Evolutionary conservation across 768 basidiomycete genomes (phyloP), one percentile per base, ranked within the genome.

Genomic region (Suillus discolor): DNA sequence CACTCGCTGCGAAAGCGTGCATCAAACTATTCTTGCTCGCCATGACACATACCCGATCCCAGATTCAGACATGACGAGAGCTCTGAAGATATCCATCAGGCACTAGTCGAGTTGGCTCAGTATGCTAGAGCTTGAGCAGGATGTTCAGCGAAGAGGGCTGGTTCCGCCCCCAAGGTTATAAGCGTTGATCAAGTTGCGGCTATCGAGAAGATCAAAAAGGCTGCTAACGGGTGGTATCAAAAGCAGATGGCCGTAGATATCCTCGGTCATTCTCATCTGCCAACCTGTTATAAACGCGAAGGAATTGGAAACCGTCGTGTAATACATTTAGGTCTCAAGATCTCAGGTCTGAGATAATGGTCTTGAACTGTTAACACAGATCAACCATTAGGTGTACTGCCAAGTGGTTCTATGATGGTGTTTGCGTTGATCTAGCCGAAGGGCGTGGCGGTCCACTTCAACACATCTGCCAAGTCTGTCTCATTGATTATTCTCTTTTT

Each of bases 201-300:
- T 4, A 82, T 81, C 0, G 80, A 79, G 67, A 86, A 83, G 67
- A 72, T 87, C 20, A 69, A 79, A 31, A 79, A 77, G 65, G 82
- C 82, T 54, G 80, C 78, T 28, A 75, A 78, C 28, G 84, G 36
- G 82, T 69, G 84, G 84, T 0, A 87, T 87, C 62, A 79, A 68
- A 84, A 85, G 66, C 83, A 86, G 74, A 83, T 86, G 83, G 71
- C 67, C 15, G 80, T 81, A 62, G 57, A 75, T 75, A 57, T 64
- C 64, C 51, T 6, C 4, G n/a, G 16, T 18, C 16, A 31, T 41
- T 18, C 4, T 34, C 23, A n/a, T 63, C 41, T 66, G 23, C n/a
- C 34, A 8, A 55, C 28, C 3, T 39, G 39, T n/a, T 16, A 12
- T 57, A 38, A 66, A 31, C 54, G n/a, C 65, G 65, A 34, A 47